phyloP scores from a whole-genome alignment of 2,329 filamentous ascomycete species.

The Metarhizium brunneum region DNA sequence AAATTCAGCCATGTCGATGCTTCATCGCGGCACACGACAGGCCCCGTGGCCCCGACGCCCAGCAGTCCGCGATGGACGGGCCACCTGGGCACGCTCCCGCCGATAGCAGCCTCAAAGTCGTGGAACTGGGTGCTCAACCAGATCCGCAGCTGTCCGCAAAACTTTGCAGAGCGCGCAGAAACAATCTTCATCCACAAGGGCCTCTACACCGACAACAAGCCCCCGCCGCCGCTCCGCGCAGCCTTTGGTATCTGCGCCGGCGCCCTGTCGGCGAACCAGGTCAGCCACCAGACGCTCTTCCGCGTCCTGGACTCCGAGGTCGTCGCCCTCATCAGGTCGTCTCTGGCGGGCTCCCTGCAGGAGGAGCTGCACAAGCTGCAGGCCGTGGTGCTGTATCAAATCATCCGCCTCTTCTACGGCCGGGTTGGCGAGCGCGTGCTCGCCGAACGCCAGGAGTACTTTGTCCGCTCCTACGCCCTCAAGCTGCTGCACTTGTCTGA shows the following conservation, averaged over 20 bases:
- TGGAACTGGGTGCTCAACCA: neutral
- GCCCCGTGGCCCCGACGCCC: neutral
- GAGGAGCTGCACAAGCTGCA: slow-evolving; percentile 14
- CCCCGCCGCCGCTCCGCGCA: slow-evolving; percentile 5
- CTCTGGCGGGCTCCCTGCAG: no score
- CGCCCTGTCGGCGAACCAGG: no score
- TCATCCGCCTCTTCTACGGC: slow-evolving; percentile 15
- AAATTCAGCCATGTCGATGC: neutral
- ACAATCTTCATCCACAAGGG: slow-evolving; percentile 7
- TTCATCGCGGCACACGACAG: neutral
- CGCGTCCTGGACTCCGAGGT: no score
- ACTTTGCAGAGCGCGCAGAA: slow-evolving; percentile 5
- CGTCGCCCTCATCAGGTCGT: no score
- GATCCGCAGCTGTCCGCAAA: slow-evolving; percentile 1
- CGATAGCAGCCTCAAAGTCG: neutral
- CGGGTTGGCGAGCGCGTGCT: slow-evolving; percentile 12
- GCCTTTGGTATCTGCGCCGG: neutral
- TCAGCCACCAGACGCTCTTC: no score
- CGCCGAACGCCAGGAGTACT: slow-evolving; percentile 10
- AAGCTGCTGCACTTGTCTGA: slow-evolving; percentile 2
- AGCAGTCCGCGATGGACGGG: neutral
- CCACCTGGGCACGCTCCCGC: neutral
- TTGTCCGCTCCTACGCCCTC: slow-evolving; percentile 5
- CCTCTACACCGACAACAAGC: neutral
- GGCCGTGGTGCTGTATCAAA: slow-evolving; percentile 15